A percentile compares a stretch with the other conserved stretches of the same genome.
Evolutionary conservation across 768 basidiomycete species (phyloP).

Genomic region (Lentinula sp.): DNA sequence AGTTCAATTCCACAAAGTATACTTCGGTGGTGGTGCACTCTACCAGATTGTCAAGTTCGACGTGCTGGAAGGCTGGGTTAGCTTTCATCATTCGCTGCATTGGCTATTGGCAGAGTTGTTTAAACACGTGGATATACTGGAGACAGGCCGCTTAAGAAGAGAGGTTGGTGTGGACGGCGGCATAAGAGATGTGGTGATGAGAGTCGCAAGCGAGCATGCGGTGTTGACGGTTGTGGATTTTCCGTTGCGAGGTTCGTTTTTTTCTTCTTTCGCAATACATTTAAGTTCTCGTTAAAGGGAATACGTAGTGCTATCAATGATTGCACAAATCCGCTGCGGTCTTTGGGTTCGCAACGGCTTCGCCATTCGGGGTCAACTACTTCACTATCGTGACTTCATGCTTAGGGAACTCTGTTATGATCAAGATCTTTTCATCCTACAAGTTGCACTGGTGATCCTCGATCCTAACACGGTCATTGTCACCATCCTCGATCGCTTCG

Average conservation of each 20-base stretch:
- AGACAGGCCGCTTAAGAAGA: slow-evolving; percentile 39
- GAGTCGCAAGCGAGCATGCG: slow-evolving; percentile 58
- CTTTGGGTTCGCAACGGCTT: slow-evolving; percentile 98
- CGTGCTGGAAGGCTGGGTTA: slow-evolving; percentile 75
- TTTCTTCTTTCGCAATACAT: background rate
- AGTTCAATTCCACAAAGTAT: slow-evolving; percentile 58
- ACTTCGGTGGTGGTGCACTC: slow-evolving; percentile 52
- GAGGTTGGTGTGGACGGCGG: slow-evolving; percentile 43
- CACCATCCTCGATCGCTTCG: slow-evolving; percentile 87
- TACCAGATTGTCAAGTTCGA: slow-evolving; percentile 74
- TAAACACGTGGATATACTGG: slow-evolving; percentile 72
- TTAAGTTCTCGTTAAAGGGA: background rate
- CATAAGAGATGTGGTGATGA: slow-evolving; percentile 55
- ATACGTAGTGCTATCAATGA: slow-evolving; percentile 70
- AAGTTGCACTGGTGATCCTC: slow-evolving; percentile 74
- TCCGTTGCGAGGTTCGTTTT: slow-evolving; percentile 71
- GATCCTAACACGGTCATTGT: slow-evolving; percentile 77
- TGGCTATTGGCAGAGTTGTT: slow-evolving; percentile 88
- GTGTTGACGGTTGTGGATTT: slow-evolving; percentile 81
- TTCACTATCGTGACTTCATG: slow-evolving; percentile 96
- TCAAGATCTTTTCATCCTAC: slow-evolving; percentile 88
- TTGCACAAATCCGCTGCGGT: slow-evolving; percentile 91
- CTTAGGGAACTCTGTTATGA: slow-evolving; percentile 95
- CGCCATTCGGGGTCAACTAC: slow-evolving; percentile 87
- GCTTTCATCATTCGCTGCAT: slow-evolving; percentile 89